A percentile compares a stretch with the other conserved stretches of the same genome.
phyloP scores from a whole-genome alignment of 2,329 filamentous ascomycete genomes.

The Fusarium praegraminearum region DNA sequence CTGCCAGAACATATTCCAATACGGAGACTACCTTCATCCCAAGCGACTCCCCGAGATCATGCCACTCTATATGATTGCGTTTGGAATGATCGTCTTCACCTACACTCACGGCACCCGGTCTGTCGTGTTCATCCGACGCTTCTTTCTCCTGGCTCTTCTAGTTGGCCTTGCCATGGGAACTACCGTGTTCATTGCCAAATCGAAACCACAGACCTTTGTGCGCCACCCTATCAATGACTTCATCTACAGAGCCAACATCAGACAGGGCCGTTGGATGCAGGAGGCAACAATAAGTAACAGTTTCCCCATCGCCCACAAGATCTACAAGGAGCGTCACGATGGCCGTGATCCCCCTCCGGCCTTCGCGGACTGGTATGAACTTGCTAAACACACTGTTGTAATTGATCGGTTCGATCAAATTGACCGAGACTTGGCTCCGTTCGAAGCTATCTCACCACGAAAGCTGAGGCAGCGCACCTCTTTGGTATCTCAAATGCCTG shows the following conservation, averaged over 20 bases:
- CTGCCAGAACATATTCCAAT: constrained; percentile 52
- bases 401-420: constrained; percentile 88
- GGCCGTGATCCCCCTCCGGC: constrained; percentile 80
- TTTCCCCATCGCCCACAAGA: constrained; percentile 59
- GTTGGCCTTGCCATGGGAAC: constrained; percentile 53
- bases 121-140: constrained; percentile 58
- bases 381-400: constrained; percentile 77
- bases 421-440: constrained; percentile 78
- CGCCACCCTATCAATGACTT: constrained; percentile 63
- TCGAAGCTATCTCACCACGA: constrained; percentile 78
- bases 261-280: constrained; percentile 63
- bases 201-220: constrained; percentile 47
- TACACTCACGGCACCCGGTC: constrained; percentile 59
- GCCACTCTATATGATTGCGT: constrained; percentile 55
- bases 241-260: constrained; percentile 62
- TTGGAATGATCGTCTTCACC: constrained; percentile 58
- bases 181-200: constrained; percentile 54
- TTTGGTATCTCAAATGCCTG: constrained; percentile 55
- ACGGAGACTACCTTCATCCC: constrained; percentile 61
- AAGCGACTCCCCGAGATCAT: constrained; percentile 53
- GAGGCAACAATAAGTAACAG: constrained; percentile 61
- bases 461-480: constrained; percentile 72
- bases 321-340: constrained; percentile 66
- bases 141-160: constrained; percentile 56
- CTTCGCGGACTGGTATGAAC: constrained; percentile 88